A percentile compares a stretch with the other conserved stretches of the same genome.
phyloP scores from a whole-genome alignment of 23 red algal genomes.

The Gracilaria domingensis region DNA sequence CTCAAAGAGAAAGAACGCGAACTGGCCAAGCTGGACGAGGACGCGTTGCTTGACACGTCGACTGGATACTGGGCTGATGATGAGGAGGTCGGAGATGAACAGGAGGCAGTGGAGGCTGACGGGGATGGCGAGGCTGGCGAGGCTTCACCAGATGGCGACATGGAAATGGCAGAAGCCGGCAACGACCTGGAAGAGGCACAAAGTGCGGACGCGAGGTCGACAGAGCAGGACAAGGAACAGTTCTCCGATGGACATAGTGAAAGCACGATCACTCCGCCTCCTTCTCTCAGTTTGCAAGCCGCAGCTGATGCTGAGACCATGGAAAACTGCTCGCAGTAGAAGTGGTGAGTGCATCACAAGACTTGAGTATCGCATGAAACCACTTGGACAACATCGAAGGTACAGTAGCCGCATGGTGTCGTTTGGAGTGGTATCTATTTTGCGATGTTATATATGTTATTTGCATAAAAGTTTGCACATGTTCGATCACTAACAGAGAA shows the following conservation, averaged over 20 bases:
- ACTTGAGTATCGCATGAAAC: not conserved
- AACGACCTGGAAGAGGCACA: not conserved
- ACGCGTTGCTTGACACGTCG: too few relatives aligned
- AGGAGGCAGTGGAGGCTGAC: not conserved
- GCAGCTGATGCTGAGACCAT: not conserved
- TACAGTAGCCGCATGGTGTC: too few relatives aligned
- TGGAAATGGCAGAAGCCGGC: not conserved
- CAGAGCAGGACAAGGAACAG: not conserved
- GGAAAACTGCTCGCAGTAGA: not conserved
- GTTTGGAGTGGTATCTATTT: too few relatives aligned
- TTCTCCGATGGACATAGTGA: not conserved
- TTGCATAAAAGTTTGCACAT: too few relatives aligned
- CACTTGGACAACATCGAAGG: too few relatives aligned
- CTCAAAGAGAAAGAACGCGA: not conserved
- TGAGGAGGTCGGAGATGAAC: not conserved
- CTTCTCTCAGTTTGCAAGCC: not conserved
- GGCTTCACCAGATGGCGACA: conserved; percentile 4
- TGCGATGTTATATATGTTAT: too few relatives aligned
- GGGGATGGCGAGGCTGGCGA: not conserved
- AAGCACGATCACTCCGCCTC: not conserved
- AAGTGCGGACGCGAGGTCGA: not conserved
- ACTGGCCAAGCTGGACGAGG: not conserved
- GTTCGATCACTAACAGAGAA: too few relatives aligned
- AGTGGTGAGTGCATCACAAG: not conserved
- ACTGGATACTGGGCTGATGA: not conserved